Conservation (phyloP, 345 rosid genomes). For the Salix caprea region DNA sequence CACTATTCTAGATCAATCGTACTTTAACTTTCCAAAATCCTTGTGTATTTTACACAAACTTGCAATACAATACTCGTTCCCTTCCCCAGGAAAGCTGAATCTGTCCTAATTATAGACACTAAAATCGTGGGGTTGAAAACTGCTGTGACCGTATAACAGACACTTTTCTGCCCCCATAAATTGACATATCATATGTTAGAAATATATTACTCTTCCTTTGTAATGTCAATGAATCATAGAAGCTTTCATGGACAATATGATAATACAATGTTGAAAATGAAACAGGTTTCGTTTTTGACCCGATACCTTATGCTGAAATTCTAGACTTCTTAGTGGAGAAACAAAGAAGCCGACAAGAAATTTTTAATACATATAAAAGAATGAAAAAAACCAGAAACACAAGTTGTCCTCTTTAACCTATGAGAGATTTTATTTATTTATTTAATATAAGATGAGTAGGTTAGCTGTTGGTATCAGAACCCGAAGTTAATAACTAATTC, state of each 20-base stretch:
- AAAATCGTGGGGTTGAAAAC: not conserved
- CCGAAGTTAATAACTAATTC: too few species aligned
- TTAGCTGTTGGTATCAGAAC: too few species aligned
- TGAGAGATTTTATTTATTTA: too few species aligned
- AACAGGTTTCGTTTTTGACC: not conserved
- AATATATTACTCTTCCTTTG: not conserved
- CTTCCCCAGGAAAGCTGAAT: not conserved
- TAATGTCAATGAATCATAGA: not conserved
- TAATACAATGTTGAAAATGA: not conserved
- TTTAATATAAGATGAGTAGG: too few species aligned
- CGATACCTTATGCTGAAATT: not conserved
- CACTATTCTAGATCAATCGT: not conserved
- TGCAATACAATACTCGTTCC: not conserved
- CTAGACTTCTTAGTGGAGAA: not conserved
- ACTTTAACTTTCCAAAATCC: not conserved
- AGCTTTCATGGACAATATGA: not conserved
- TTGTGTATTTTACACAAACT: not conserved
- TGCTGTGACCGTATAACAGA: not conserved
- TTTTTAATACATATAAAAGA: too few species aligned
- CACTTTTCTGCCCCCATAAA: not conserved
- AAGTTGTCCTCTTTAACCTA: too few species aligned
- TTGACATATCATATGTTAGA: not conserved
- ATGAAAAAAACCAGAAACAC: too few species aligned
- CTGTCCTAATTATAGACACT: not conserved
- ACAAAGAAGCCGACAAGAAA: too few species aligned